Percentiles rank a stretch among this genome's conserved stretches.
phyloP scores from a whole-genome alignment of 2,329 filamentous ascomycete species.

The Sporothrix pseudoabietina region DNA sequence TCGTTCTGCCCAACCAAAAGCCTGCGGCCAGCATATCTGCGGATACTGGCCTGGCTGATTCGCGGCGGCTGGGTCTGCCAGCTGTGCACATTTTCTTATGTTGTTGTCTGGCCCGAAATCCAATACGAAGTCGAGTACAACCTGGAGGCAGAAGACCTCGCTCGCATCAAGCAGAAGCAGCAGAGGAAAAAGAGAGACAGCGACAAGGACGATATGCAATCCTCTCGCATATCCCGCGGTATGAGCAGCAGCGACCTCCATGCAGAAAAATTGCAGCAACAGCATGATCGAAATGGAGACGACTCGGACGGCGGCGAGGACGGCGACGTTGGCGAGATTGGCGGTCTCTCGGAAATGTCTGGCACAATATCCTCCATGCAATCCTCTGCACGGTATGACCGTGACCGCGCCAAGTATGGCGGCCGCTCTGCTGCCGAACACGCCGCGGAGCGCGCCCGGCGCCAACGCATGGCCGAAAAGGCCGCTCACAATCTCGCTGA shows the following conservation, averaged over 20 bases:
- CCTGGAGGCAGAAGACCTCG: conserved; percentile 65
- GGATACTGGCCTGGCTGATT: conserved; percentile 91
- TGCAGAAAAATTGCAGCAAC: background rate
- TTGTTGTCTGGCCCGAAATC: conserved; percentile 80
- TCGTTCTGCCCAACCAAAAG: conserved; percentile 82
- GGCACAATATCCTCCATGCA: conserved; percentile 31
- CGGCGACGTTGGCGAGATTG: conserved; percentile 18
- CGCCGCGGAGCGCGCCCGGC: conserved; percentile 62
- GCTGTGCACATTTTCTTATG: conserved; percentile 86
- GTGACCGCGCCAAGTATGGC: conserved; percentile 1
- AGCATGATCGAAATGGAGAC: background rate
- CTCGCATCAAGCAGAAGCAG: conserved; percentile 40
- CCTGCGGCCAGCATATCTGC: conserved; percentile 83
- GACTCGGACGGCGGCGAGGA: conserved; percentile 32
- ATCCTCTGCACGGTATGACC: conserved; percentile 22
- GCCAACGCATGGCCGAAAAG: conserved; percentile 60
- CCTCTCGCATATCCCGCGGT: background rate
- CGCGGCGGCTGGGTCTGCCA: conserved; percentile 92
- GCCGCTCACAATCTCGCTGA: conserved; percentile 58
- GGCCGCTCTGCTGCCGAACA: conserved; percentile 49
- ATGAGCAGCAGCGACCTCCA: background rate
- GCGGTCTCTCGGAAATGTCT: conserved; percentile 11
- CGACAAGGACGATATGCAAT: background rate
- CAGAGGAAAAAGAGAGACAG: conserved; percentile 36
- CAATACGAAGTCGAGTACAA: conserved; percentile 77